Base-by-base conservation (phyloP, 176 grass and related monocot genomes). In the Saccharum spontaneum region DNA sequence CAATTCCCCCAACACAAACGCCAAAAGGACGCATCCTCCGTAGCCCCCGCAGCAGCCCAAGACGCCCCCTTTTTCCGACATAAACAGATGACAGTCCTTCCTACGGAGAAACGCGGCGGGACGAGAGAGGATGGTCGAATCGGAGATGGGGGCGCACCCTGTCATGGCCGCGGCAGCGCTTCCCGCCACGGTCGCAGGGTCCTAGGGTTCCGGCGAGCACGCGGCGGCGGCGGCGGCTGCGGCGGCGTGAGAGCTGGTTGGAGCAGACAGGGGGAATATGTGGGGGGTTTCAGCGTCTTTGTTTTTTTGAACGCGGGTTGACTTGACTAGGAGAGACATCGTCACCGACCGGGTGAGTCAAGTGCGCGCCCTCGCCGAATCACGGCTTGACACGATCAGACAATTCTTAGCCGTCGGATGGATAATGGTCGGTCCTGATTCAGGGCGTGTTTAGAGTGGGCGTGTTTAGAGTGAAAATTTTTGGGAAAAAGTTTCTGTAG, bases 141-240 rank as follows among this genome's bases (percentile, higher is more conserved):
- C 65, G 50, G 64, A 62, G 34, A 65, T 57, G 60, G 65, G 57
- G 17, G 76, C 83, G 81, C 40, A 95, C 93, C 93, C 88, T 39
- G 82, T 81, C 93, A 95, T 92, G 22, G 81, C 22, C 22, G 81
- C 43, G 31, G 77, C n/a, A 49, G 34, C 36, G 37, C 18, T 24
- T 6, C 48, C 71, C 12, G 12, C 46, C 20, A 34, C 50, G 46
- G 77, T n/a, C 63, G 44, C 62, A 63, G 80, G 45, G 26, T 76
- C 63, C 77, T 89, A 91, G 77, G 89, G 81, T 80, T 89, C 79
- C 70, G 71, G 73, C 54, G 79, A 83, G 38, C 55, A 57, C 71
- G 54, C 17, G 23, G 72, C 87, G 75, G 41, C 87, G 75, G 41
- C 33, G 46, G 46, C 52, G 24, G 52, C 28, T 28, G 28, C 38